Evolutionary conservation across 306 rosid species (phyloP).

Genomic region (Pachyrhizus erosus): DNA sequence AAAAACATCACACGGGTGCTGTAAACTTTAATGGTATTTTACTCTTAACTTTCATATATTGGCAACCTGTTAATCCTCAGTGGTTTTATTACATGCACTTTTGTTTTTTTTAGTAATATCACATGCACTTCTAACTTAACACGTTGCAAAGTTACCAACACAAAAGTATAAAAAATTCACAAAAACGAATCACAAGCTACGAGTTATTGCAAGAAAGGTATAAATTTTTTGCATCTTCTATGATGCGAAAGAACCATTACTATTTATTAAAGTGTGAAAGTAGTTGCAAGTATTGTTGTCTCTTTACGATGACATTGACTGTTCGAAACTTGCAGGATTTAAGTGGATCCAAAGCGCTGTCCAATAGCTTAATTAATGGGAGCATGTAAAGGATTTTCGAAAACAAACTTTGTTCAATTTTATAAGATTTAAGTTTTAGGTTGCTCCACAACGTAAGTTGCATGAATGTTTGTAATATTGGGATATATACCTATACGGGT

Average conservation of each 20-base stretch:
- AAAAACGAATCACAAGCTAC: constrained; percentile 10
- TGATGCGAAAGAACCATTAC: constrained; percentile 27
- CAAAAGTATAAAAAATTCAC: not conserved
- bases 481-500: not conserved
- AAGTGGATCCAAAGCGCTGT: not conserved
- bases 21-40: not conserved
- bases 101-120: not conserved
- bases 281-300: not conserved
- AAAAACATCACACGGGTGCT: not conserved
- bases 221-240: constrained; percentile 11
- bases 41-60: not conserved
- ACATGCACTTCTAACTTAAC: not conserved
- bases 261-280: not conserved
- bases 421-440: not conserved
- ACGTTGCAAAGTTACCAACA: not conserved
- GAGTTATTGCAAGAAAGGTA: constrained; percentile 42
- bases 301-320: constrained; percentile 1
- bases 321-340: not conserved
- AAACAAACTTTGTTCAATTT: not conserved
- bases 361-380: not conserved
- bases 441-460: not conserved
- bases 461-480: not conserved
- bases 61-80: not conserved
- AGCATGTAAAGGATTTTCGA: not conserved
- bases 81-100: not conserved